Conservation (phyloP, 257 asterid genomes). For the Fraxinus pennsylvanica region DNA sequence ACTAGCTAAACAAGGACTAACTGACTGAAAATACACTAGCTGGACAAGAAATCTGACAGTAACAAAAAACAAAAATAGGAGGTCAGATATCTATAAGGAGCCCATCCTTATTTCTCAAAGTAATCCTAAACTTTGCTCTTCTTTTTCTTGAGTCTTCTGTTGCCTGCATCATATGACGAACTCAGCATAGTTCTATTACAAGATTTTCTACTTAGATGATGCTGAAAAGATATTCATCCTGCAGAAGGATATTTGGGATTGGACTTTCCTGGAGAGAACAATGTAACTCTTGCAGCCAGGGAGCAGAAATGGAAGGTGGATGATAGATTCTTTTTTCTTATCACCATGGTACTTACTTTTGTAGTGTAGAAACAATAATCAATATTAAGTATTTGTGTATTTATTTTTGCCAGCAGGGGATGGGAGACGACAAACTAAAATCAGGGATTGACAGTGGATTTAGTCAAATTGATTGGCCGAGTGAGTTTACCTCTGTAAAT, state of each 20-base stretch:
- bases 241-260: conserved; percentile 37
- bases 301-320: conserved; percentile 75
- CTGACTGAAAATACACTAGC: neutral
- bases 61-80: neutral
- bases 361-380: conserved; percentile 26
- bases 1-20: conserved; percentile 1
- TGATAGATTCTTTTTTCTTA: conserved; percentile 55
- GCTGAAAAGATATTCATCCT: conserved; percentile 25
- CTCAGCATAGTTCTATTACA: conserved; percentile 3
- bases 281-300: conserved; percentile 52
- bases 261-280: conserved; percentile 45
- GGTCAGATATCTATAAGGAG: neutral
- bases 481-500: conserved; percentile 50
- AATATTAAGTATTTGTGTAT: conserved; percentile 18
- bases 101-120: neutral
- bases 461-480: conserved; percentile 43
- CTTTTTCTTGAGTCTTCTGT: neutral
- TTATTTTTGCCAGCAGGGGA: conserved; percentile 40
- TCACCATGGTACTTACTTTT: conserved; percentile 22
- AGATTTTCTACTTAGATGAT: conserved; percentile 26
- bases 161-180: neutral
- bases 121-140: neutral
- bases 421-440: conserved; percentile 47
- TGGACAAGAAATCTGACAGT: neutral
- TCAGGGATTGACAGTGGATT: conserved; percentile 51